Evolutionary conservation across 2,329 filamentous ascomycete species (phyloP), one percentile per base, ranked within the genome.

Genomic region (Ilyonectria robusta): DNA sequence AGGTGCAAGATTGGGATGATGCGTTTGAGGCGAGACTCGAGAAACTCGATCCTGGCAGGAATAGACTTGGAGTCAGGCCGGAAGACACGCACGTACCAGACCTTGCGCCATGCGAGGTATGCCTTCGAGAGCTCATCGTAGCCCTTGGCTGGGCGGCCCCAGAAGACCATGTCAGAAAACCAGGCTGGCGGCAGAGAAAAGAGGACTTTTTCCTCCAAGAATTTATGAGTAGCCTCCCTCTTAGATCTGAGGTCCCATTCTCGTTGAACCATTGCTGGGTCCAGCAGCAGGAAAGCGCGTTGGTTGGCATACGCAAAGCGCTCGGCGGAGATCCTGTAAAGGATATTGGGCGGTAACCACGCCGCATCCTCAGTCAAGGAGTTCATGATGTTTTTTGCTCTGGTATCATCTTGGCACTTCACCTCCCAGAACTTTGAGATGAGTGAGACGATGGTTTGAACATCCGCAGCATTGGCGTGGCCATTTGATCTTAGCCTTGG

Each of bases 101-200:
- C 31, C 46, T 60, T 65, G 21, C 70, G 64, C 67, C 67, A 73
- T 13, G 69, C 61, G 4, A 72, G 35, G 35, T 70, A 73, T 15
- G 21, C 42, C 44, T 64, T 62, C n/a, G 51, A 59, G 10, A 72
- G 29, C 35, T 64, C 65, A 23, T 70, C 69, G 21, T 59, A 67
- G 17, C 58, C 69, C 2, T 42, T 9, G 13, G n/a, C 5, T 9
- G 60, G 46, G 11, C 21, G 4, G 26, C 31, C 40, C 44, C 40
- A 42, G 51, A 71, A 57, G 47, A 55, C 21, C 21, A 26, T 37
- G 17, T 53, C 33, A 31, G 44, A 35, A 1, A 70, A 2, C 26
- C 19, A 42, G 2, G 15, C 13, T 9, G 48, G 48, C 4, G 53
- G 40, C 6, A 23, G 31, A 10, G 19, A 56, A 47, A 58, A 26